Conservation (phyloP, 2,329 filamentous ascomycete genomes). For the Arthrobotrys entomopaga region DNA sequence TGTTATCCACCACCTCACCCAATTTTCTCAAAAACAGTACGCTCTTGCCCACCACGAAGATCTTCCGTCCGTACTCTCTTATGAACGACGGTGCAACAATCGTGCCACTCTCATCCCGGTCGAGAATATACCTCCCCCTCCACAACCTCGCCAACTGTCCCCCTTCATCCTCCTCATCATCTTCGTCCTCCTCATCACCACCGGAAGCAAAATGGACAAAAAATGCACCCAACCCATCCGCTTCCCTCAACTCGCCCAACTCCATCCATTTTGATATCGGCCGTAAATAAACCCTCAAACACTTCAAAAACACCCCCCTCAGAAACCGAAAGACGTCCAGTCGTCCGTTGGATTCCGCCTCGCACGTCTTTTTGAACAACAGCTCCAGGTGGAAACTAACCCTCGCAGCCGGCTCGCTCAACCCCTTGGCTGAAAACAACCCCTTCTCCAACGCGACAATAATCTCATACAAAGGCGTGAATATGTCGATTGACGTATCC, state of each 20-base stretch:
- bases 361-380: slow-evolving; percentile 76
- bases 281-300: slow-evolving; percentile 81
- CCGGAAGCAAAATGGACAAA: slow-evolving; percentile 69
- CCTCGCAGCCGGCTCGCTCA: slow-evolving; percentile 37
- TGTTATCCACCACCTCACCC: slow-evolving; percentile 65
- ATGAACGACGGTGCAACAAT: slow-evolving; percentile 80
- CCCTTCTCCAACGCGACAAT: slow-evolving; percentile 49
- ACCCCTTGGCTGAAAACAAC: slow-evolving; percentile 9
- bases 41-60: slow-evolving; percentile 89
- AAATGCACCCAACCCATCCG: slow-evolving; percentile 74
- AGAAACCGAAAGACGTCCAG: slow-evolving; percentile 71
- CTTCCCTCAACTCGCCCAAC: slow-evolving; percentile 70
- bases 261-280: slow-evolving; percentile 88
- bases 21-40: slow-evolving; percentile 83
- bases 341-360: slow-evolving; percentile 76
- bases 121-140: slow-evolving; percentile 77
- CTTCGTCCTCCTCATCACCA: slow-evolving; percentile 54
- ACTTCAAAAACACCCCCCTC: slow-evolving; percentile 78
- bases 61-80: slow-evolving; percentile 73
- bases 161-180: slow-evolving; percentile 51
- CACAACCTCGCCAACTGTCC: slow-evolving; percentile 75
- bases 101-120: slow-evolving; percentile 69
- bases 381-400: slow-evolving; percentile 74
- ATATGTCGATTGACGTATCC: slow-evolving; percentile 54
- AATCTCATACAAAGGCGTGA: slow-evolving; percentile 56